Conservation (phyloP, 768 basidiomycete genomes). For the Mycena indigotica region DNA sequence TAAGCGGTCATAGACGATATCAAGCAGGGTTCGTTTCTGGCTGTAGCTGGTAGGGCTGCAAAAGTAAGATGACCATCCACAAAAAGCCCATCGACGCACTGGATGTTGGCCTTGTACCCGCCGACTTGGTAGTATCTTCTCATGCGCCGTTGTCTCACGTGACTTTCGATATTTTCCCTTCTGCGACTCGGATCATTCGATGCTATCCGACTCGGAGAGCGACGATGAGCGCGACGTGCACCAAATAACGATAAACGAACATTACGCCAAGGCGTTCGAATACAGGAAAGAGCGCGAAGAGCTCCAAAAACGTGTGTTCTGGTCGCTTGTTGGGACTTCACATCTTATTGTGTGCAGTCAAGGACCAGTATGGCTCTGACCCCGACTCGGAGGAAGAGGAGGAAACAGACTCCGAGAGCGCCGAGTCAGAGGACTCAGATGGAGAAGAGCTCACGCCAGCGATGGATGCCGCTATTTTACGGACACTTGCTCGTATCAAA, state of each 20-base stretch:
- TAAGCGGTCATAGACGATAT: background rate
- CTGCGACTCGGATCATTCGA: too few relatives aligned
- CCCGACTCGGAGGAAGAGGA: constrained; percentile 54
- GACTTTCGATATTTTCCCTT: background rate
- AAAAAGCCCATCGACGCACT: background rate
- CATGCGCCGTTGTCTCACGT: background rate
- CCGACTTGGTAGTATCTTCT: constrained; percentile 18
- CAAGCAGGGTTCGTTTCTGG: background rate
- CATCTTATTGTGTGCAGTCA: constrained; percentile 51
- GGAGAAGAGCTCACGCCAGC: constrained; percentile 93
- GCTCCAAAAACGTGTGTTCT: constrained; percentile 66
- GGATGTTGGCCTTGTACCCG: constrained; percentile 13
- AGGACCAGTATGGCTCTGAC: constrained; percentile 86
- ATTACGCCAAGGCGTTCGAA: constrained; percentile 81
- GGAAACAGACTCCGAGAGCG: constrained; percentile 69
- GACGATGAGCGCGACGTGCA: constrained; percentile 45
- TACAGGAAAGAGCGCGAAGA: constrained; percentile 86
- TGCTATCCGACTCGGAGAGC: constrained; percentile 53
- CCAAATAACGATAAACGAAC: constrained; percentile 69
- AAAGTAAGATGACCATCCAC: background rate
- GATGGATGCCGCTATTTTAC: constrained; percentile 90
- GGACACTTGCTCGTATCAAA: constrained; percentile 85
- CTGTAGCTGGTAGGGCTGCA: background rate
- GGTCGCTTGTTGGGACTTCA: background rate
- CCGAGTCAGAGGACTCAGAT: constrained; percentile 89